phyloP scores from a whole-genome alignment of 768 basidiomycete species.

The Vishniacozyma victoriae region DNA sequence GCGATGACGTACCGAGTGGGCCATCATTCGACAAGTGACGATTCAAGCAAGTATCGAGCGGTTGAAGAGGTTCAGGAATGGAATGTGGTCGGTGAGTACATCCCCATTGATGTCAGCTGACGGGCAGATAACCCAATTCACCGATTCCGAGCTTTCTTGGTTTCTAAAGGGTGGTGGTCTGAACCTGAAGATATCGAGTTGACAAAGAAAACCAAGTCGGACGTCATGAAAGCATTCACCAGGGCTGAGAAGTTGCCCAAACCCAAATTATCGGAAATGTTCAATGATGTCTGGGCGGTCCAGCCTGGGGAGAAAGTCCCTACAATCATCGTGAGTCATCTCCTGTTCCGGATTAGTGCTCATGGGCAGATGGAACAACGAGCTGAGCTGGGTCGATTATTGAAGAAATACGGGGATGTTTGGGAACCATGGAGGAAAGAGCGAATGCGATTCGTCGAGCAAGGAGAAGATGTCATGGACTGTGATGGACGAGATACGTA shows the following conservation, averaged over 20 bases:
- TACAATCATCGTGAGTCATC: slow-evolving; percentile 29
- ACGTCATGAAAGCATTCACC: slow-evolving; percentile 73
- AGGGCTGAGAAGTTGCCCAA: slow-evolving; percentile 66
- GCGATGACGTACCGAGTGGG: slow-evolving; percentile 92
- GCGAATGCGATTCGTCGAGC: slow-evolving; percentile 48
- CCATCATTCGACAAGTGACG: slow-evolving; percentile 69
- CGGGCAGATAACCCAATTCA: slow-evolving; percentile 78
- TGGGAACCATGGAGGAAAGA: slow-evolving; percentile 85
- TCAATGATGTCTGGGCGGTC: slow-evolving; percentile 73
- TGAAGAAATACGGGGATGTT: slow-evolving; percentile 77
- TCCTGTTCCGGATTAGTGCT: neutral
- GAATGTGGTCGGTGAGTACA: slow-evolving; percentile 60
- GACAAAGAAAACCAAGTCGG: slow-evolving; percentile 61
- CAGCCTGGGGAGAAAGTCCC: slow-evolving; percentile 54
- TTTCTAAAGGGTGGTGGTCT: slow-evolving; percentile 79
- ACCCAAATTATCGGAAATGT: slow-evolving; percentile 68
- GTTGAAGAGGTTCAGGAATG: slow-evolving; percentile 85
- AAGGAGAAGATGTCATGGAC: slow-evolving; percentile 43
- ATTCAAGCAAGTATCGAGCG: slow-evolving; percentile 87
- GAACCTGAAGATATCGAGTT: slow-evolving; percentile 65
- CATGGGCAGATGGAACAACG: slow-evolving; percentile 69
- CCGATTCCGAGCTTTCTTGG: slow-evolving; percentile 78
- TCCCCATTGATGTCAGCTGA: neutral
- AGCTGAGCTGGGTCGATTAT: slow-evolving; percentile 63
- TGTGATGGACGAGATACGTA: slow-evolving; percentile 32